Conservation (phyloP, 2,329 filamentous ascomycete species). For the Trichoderma lentiforme region DNA sequence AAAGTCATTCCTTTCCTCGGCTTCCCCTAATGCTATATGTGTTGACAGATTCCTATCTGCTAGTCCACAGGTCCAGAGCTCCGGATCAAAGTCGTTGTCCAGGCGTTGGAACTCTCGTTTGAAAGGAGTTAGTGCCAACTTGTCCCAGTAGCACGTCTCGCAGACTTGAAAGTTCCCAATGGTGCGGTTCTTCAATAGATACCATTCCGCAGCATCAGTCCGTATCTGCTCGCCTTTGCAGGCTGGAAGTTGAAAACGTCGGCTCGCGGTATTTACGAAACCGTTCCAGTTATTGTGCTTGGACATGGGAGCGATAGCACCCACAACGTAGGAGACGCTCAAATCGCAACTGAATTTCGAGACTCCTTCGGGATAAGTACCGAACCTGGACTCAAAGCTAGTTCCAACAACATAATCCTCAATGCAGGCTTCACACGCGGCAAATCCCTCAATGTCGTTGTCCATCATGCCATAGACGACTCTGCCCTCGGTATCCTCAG, state of each 20-base stretch:
- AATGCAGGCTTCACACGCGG: slow-evolving; percentile 39
- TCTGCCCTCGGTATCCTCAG: slow-evolving; percentile 25
- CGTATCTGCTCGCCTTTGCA: slow-evolving; percentile 29
- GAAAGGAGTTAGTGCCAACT: slow-evolving; percentile 30
- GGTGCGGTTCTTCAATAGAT: slow-evolving; percentile 19
- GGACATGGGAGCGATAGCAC: slow-evolving; percentile 20
- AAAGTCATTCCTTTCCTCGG: slow-evolving; percentile 26
- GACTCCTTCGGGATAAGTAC: slow-evolving; percentile 11
- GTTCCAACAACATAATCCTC: slow-evolving; percentile 31
- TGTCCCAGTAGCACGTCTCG: slow-evolving; percentile 35
- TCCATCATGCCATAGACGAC: slow-evolving; percentile 31
- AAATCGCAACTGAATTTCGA: slow-evolving; percentile 34
- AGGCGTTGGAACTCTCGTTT: slow-evolving; percentile 26
- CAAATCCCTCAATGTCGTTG: slow-evolving; percentile 30
- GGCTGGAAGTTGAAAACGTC: slow-evolving; percentile 24
- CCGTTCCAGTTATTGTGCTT: slow-evolving; percentile 29
- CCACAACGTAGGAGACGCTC: slow-evolving; percentile 27
- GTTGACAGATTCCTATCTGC: slow-evolving; percentile 24
- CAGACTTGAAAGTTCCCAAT: slow-evolving; percentile 30
- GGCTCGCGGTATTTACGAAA: slow-evolving; percentile 26
- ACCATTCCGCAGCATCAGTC: slow-evolving; percentile 28
- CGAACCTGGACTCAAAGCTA: slow-evolving; percentile 31
- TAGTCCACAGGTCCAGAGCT: slow-evolving; percentile 27
- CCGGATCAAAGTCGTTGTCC: background rate
- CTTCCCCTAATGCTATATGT: slow-evolving; percentile 25